Conservation (phyloP, 306 rosid species). For the Sechiopsis laciniata region DNA sequence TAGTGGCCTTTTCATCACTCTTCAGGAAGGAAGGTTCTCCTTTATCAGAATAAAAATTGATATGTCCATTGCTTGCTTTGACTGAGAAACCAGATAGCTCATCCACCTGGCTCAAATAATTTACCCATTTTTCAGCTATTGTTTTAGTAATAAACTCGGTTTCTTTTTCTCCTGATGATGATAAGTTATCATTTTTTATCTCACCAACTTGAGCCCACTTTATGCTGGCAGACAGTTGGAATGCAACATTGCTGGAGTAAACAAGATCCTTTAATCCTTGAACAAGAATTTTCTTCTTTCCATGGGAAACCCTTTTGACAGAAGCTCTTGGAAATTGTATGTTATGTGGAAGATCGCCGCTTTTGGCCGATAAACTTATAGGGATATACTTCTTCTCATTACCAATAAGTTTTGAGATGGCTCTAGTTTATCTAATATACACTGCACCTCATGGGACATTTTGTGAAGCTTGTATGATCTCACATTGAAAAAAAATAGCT, state of each 20-base stretch:
- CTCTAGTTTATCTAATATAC: too few relatives aligned
- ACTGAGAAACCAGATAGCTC: slow-evolving; percentile 41
- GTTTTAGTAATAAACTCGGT: slow-evolving; percentile 40
- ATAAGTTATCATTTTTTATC: slow-evolving; percentile 38
- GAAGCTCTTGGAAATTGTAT: too few relatives aligned
- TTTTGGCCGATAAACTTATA: too few relatives aligned
- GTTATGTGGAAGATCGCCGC: too few relatives aligned
- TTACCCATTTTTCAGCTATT: slow-evolving; percentile 64
- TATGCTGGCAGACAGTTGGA: slow-evolving; percentile 61
- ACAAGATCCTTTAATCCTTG: slow-evolving; percentile 54
- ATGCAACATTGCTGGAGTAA: slow-evolving; percentile 74
- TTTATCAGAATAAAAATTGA: slow-evolving; percentile 62
- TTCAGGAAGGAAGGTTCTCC: slow-evolving; percentile 34
- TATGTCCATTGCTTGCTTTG: slow-evolving; percentile 83
- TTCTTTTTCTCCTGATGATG: slow-evolving; percentile 35
- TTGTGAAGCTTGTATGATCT: too few relatives aligned
- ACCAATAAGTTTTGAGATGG: too few relatives aligned
- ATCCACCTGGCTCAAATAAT: slow-evolving; percentile 36
- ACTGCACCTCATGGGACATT: too few relatives aligned
- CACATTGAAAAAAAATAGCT: neutral
- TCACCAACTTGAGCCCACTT: slow-evolving; percentile 34
- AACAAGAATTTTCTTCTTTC: slow-evolving; percentile 39
- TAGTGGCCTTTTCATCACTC: slow-evolving; percentile 33
- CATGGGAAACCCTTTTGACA: too few relatives aligned
- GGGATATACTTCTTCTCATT: too few relatives aligned